Evolutionary conservation across 805 yeast genomes (phyloP).

Genomic region (Teunomyces pallodes): DNA sequence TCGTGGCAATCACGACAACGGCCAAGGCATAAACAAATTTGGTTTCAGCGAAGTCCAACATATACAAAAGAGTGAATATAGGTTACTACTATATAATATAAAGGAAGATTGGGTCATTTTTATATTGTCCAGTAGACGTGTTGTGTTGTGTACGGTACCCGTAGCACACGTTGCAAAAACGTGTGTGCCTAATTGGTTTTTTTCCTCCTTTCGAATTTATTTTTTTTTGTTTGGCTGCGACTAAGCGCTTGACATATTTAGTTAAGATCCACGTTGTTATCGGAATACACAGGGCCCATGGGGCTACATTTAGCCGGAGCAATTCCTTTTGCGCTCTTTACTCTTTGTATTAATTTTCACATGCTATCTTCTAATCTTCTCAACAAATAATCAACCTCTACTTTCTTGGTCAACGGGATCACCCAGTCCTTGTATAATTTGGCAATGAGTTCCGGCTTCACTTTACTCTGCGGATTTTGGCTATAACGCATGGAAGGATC

Average conservation of each 20-base stretch:
- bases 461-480: conserved; percentile 67
- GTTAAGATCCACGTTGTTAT: conserved; percentile 1
- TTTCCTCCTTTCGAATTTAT: background rate
- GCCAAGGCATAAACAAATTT: background rate
- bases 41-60: background rate
- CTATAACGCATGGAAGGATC: conserved; percentile 79
- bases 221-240: background rate
- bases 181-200: background rate
- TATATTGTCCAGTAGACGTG: background rate
- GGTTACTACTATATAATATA: background rate
- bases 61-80: background rate
- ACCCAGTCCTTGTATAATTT: conserved; percentile 81
- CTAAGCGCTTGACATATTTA: background rate
- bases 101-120: background rate
- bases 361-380: conserved; percentile 68
- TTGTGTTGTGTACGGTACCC: background rate
- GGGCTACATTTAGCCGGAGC: background rate
- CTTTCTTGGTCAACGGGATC: conserved; percentile 92
- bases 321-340: background rate
- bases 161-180: background rate
- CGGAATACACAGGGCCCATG: conserved; percentile 1
- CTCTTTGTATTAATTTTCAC: background rate
- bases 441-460: conserved; percentile 79
- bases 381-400: conserved; percentile 87
- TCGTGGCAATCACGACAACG: background rate